phyloP scores from a whole-genome alignment of 2,329 filamentous ascomycete genomes.

The Ramularia endophylla region DNA sequence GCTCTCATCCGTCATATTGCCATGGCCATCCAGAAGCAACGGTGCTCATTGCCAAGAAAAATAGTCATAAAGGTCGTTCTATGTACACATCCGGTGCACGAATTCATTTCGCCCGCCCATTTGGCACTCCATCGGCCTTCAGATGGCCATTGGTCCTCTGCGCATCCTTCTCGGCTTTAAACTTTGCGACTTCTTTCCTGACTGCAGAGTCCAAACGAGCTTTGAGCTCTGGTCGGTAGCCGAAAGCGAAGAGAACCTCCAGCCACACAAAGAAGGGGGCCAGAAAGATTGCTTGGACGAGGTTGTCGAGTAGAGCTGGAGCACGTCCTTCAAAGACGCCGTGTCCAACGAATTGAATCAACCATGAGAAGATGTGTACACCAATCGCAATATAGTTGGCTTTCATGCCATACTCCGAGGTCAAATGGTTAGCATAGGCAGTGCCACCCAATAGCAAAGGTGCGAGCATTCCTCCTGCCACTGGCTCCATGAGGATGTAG shows the following conservation, averaged over 20 bases:
- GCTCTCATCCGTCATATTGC: too few species aligned
- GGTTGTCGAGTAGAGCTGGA: constrained; percentile 83
- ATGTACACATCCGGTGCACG: too few species aligned
- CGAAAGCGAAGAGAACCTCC: constrained; percentile 81
- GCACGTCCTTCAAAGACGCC: constrained; percentile 82
- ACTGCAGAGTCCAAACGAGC: constrained; percentile 72
- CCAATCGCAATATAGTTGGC: constrained; percentile 62
- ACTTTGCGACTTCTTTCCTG: constrained; percentile 68
- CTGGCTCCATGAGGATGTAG: constrained; percentile 89
- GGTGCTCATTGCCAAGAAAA: neutral
- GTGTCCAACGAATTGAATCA: constrained; percentile 87
- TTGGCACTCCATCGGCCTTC: constrained; percentile 21
- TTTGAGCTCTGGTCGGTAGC: constrained; percentile 85
- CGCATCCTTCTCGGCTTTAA: constrained; percentile 54
- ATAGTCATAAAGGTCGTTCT: too few species aligned
- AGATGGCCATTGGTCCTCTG: constrained; percentile 20
- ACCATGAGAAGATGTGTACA: constrained; percentile 70
- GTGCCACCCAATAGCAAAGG: constrained; percentile 70
- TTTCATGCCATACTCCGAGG: constrained; percentile 54
- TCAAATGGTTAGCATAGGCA: constrained; percentile 69
- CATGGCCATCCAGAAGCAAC: constrained; percentile 1
- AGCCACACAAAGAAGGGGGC: constrained; percentile 98
- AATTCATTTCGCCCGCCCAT: constrained; percentile 19
- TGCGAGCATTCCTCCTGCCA: constrained; percentile 73
- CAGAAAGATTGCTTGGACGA: constrained; percentile 85